Conservation (phyloP, 371 early-diverging fungal species). For the Haplosporangium sp. region DNA sequence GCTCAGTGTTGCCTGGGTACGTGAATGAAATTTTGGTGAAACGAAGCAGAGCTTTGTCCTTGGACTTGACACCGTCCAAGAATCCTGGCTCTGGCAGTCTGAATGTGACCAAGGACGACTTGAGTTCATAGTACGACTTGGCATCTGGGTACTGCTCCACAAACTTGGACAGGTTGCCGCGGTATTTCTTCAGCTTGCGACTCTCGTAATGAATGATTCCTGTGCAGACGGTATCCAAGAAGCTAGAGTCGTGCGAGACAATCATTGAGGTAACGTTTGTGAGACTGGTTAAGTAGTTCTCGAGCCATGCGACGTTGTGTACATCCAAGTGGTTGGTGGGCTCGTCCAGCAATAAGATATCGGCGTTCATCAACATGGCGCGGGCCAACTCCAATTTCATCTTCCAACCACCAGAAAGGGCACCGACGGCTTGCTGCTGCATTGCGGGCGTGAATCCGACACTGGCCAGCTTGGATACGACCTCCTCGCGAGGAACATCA, state of each 20-base stretch:
- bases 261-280: slow-evolving; percentile 85
- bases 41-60: slow-evolving; percentile 75
- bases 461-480: slow-evolving; percentile 23
- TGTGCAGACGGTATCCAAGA: slow-evolving; percentile 88
- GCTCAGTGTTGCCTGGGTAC: slow-evolving; percentile 70
- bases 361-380: slow-evolving; percentile 86
- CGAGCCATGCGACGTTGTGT: slow-evolving; percentile 85
- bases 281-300: slow-evolving; percentile 79
- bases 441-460: slow-evolving; percentile 42
- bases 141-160: slow-evolving; percentile 83
- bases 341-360: slow-evolving; percentile 90
- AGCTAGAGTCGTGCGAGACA: slow-evolving; percentile 92
- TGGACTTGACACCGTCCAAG: slow-evolving; percentile 80
- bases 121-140: slow-evolving; percentile 78
- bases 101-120: slow-evolving; percentile 67
- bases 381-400: slow-evolving; percentile 90
- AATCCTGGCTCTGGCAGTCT: slow-evolving; percentile 78
- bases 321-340: slow-evolving; percentile 95
- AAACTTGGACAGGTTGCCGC: slow-evolving; percentile 88
- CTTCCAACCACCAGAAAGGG: slow-evolving; percentile 84
- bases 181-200: slow-evolving; percentile 82
- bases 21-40: slow-evolving; percentile 74
- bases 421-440: slow-evolving; percentile 45
- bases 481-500: slow-evolving; percentile 30
- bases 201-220: slow-evolving; percentile 85